Evolutionary conservation across 495 filamentous ascomycete genomes (phyloP), one percentile per base, ranked within the genome.

Genomic region (Cetradonia linearis): DNA sequence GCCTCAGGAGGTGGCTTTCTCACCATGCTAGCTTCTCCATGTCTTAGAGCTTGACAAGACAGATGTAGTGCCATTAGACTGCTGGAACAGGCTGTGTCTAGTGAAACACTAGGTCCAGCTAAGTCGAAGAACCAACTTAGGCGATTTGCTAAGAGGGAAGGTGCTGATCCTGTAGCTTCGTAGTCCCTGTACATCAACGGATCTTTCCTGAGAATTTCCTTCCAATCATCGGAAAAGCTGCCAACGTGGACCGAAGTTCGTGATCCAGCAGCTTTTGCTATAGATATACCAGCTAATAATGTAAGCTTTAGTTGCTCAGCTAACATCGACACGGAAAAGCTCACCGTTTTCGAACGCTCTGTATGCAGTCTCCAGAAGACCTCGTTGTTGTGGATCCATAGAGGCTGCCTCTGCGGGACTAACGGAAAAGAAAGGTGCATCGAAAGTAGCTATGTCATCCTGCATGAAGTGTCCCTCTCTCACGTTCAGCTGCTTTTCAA

Each of bases 71-170:
- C 72, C 0, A 69, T 64, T 25, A 77, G 27, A 34, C 72, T 71
- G 1, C 72, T 72, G 0, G 77, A 78, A 47, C 76, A 81, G 0
- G 76, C 77, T 1, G 91, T 92, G 67, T 96, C 90, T 37, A 94
- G 78, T 62, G 81, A 87, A 65, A 87, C 79, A 65, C 86, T 91
- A 0, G 90, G 89, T 0, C 90, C 90, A 60, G 81, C 84, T 68
- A 94, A 89, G 54, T 89, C 87, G 69, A 92, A 89, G 66, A 87
- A 86, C 67, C 85, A 85, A 67, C 90, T 93, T 3, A 66, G 42
- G 1, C 61, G 56, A 25, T 50, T 53, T 3, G 61, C 40, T 9
- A 61, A 23, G 30, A 60, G 31, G 1, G 57, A 37, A 2, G 30
- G 11, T 11, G 37, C 30, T 14, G 42, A 28, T 10, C 59, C 59